Conservation (phyloP, 495 filamentous ascomycete genomes). For the Penicillium herquei region DNA sequence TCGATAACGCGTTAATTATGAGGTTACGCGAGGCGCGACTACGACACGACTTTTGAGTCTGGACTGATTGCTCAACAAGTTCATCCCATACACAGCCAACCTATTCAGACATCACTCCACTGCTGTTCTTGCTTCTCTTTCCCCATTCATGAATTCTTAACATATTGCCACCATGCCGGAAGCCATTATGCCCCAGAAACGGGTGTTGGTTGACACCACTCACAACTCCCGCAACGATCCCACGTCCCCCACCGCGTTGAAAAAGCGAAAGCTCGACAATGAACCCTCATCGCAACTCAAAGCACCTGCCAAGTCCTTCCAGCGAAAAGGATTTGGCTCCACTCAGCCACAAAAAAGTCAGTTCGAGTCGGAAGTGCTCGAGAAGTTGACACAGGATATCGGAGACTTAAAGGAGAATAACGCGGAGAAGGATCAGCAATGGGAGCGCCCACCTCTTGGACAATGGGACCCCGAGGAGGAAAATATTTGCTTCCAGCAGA, state of each 20-base stretch:
- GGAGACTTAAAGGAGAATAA: slow-evolving; percentile 77
- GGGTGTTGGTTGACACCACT: slow-evolving; percentile 57
- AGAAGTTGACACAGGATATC: slow-evolving; percentile 93
- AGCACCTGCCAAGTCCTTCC: slow-evolving; percentile 56
- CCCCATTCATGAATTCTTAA: slow-evolving; percentile 9
- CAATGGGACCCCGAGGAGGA: slow-evolving; percentile 70
- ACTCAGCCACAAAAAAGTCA: slow-evolving; percentile 80
- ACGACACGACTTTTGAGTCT: slow-evolving; percentile 15
- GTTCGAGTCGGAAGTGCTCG: slow-evolving; percentile 91
- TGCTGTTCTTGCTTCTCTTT: background rate
- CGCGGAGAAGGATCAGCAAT: slow-evolving; percentile 90
- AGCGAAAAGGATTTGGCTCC: slow-evolving; percentile 61
- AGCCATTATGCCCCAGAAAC: slow-evolving; percentile 54
- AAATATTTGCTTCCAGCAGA: slow-evolving; percentile 86
- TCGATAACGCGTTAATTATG: background rate
- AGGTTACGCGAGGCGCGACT: slow-evolving; percentile 28
- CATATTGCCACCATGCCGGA: slow-evolving; percentile 46
- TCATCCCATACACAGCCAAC: too few relatives aligned
- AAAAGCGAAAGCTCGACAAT: slow-evolving; percentile 77
- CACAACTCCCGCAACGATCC: slow-evolving; percentile 47
- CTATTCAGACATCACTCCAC: background rate
- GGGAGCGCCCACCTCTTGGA: slow-evolving; percentile 75
- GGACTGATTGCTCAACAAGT: too few relatives aligned
- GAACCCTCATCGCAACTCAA: slow-evolving; percentile 51
- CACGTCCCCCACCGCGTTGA: slow-evolving; percentile 54